Conservation (phyloP, 306 rosid genomes). For the Carpinus fangiana region DNA sequence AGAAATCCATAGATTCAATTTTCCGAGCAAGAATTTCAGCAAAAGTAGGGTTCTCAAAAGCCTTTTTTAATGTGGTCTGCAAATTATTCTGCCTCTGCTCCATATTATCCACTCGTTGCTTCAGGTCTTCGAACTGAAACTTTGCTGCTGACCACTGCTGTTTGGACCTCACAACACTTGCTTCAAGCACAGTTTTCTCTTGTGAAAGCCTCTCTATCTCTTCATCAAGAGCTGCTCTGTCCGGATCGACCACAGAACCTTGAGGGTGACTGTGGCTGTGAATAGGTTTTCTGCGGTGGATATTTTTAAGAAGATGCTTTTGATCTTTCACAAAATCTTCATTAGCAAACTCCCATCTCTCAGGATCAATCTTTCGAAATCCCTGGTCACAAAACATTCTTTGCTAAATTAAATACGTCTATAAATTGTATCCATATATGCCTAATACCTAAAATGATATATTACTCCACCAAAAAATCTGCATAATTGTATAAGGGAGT, state of each 20-base stretch:
- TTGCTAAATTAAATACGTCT: not conserved
- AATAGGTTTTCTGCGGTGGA: constrained; percentile 95
- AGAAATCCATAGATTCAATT: constrained; percentile 78
- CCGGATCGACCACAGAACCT: constrained; percentile 71
- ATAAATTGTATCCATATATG: not conserved
- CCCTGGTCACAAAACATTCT: constrained; percentile 53
- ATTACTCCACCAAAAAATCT: not conserved
- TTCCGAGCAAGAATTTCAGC: constrained; percentile 64
- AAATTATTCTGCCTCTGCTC: constrained; percentile 73
- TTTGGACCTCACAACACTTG: constrained; percentile 52
- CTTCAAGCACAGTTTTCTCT: constrained; percentile 70
- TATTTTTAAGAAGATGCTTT: constrained; percentile 89
- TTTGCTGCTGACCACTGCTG: constrained; percentile 59
- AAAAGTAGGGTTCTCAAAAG: constrained; percentile 67
- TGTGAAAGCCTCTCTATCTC: constrained; percentile 74
- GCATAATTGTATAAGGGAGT: not conserved
- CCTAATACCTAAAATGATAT: no score
- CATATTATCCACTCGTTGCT: constrained; percentile 51
- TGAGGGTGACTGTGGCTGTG: constrained; percentile 98
- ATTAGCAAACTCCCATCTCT: constrained; percentile 94
- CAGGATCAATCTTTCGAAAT: constrained; percentile 87
- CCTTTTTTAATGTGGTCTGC: constrained; percentile 56
- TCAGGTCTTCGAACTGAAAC: constrained; percentile 58
- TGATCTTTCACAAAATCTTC: constrained; percentile 88
- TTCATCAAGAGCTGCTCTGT: constrained; percentile 83